Percentiles rank a stretch among this genome's conserved stretches.
These are phyloP conservation scores for Backusella westeae DNA, from an alignment of 192 early-diverging fungal genomes.

Conservation along the genomic window DNA sequence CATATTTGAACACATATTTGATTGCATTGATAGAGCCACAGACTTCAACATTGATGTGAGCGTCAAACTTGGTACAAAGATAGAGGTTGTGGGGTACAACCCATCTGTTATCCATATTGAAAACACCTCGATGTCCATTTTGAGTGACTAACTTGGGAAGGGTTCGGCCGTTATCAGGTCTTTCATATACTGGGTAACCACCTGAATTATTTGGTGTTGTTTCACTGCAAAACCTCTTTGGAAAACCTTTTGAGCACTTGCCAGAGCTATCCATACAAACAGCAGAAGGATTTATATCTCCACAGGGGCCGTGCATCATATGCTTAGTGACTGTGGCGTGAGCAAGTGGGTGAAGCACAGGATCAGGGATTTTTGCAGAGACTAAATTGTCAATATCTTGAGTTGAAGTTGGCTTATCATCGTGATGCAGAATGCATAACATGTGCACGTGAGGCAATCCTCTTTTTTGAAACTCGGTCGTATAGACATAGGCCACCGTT, in stretches of 20 bases:
- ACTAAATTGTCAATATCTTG: slow-evolving; percentile 6
- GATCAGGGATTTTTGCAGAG: slow-evolving; percentile 24
- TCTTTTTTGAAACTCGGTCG: slow-evolving; percentile 39
- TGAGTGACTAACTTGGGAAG: neutral
- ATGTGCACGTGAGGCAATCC: slow-evolving; percentile 41
- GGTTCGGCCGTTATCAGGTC: neutral
- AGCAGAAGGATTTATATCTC: neutral
- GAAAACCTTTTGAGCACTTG: slow-evolving; percentile 34
- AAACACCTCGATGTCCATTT: neutral
- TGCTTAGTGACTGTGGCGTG: slow-evolving; percentile 9
- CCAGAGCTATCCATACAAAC: neutral
- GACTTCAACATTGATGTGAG: slow-evolving; percentile 37
- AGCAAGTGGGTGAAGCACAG: neutral
- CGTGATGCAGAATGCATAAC: slow-evolving; percentile 25
- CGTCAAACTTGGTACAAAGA: slow-evolving; percentile 35
- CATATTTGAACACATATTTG: slow-evolving; percentile 12
- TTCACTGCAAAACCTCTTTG: neutral
- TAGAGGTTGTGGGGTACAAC: slow-evolving; percentile 35
- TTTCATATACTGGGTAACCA: slow-evolving; percentile 23
- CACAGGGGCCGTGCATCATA: slow-evolving; percentile 32
- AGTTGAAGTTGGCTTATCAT: neutral
- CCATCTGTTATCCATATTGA: slow-evolving; percentile 30
- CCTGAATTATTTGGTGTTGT: neutral
- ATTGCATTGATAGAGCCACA: neutral
- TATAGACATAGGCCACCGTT: slow-evolving; percentile 25